Evolutionary conservation across 2,329 filamentous ascomycete genomes (phyloP), one percentile per base, ranked within the genome.

Genomic region (Drechmeria coniospora): DNA sequence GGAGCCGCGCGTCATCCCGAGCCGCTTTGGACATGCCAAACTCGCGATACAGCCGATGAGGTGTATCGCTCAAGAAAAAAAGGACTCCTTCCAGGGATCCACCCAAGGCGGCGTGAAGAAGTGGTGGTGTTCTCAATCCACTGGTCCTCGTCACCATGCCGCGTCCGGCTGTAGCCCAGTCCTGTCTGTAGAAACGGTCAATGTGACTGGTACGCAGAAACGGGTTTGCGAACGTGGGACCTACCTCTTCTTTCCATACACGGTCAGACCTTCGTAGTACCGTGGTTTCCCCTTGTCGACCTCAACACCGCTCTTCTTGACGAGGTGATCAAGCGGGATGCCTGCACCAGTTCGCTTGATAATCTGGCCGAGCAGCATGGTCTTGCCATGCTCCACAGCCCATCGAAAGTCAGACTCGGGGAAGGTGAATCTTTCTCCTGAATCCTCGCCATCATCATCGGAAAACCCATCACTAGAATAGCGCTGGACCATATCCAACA

Each of bases 241-340:
- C 17, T 47, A 59, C 58, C 57, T 55, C 44, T 86, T 86, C 48
- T 71, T 73, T 3, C 81, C 80, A 36, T 79, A 74, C 2, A 92
- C 75, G 2, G 71, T 75, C 17, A 87, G 50, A 0, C 82, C 82
- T 48, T 80, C 77, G 44, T 92, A 92, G 47, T 70, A 80, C 12
- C 65, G 65, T 1, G 79, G 70, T 46, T 76, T 79, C 36, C n/a
- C n/a, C n/a, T 68, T 57, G 29, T 68, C 60, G 26, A 74, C 47
- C 40, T 76, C 63, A 1, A 77, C 50, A 3, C 78, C 78, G 31
- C 63, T 75, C 31, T 66, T 67, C 49, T 74, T 67, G 23, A 79
- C 65, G 5, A 90, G 52, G 12, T 68, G 56, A 26, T 78, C 67
- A 1, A 86, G 53, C 0, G 79, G 76, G 33, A 87, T 65, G 1